These are phyloP conservation scores for Phytophthora multivora DNA, from an alignment of 352 stramenopile genomes.

Conservation along the genomic window DNA sequence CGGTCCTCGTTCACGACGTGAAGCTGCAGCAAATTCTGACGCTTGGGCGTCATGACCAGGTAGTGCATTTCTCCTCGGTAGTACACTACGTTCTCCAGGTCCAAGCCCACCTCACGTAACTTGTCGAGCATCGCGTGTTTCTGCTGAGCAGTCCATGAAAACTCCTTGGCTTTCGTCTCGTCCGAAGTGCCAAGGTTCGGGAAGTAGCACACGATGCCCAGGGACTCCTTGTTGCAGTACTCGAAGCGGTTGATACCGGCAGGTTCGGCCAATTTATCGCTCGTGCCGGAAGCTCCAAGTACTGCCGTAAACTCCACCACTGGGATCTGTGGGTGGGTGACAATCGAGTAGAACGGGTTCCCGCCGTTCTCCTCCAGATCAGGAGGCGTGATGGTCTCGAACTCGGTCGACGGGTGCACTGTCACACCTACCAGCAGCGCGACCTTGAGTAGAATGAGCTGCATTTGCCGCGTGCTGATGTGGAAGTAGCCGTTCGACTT, in stretches of 20 bases:
- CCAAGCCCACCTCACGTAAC: conserved; percentile 58
- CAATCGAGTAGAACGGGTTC: conserved; percentile 60
- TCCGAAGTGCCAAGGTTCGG: conserved; percentile 65
- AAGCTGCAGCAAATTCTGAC: conserved; percentile 63
- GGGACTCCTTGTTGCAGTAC: conserved; percentile 66
- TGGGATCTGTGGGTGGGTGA: conserved; percentile 70
- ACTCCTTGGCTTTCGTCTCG: conserved; percentile 66
- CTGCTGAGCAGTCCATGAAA: conserved; percentile 77
- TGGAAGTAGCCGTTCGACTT: conserved; percentile 78
- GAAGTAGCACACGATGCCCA: conserved; percentile 82
- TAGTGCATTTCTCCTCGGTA: conserved; percentile 86
- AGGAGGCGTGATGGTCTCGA: conserved; percentile 48
- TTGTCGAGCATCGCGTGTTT: conserved; percentile 76
- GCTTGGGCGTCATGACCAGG: conserved; percentile 80
- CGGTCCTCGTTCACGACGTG: conserved; percentile 65
- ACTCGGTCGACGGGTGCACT: conserved; percentile 55
- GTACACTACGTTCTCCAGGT: conserved; percentile 83
- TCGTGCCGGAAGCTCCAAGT: conserved; percentile 58
- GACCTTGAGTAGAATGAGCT: conserved; percentile 83
- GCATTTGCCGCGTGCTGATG: conserved; percentile 76
- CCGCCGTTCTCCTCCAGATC: conserved; percentile 52
- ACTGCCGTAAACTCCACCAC: conserved; percentile 71
- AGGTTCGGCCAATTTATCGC: conserved; percentile 57
- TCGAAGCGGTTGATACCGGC: conserved; percentile 73
- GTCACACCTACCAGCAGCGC: conserved; percentile 68